These are phyloP conservation scores for Cordyceps javanica DNA, from an alignment of 2,329 filamentous ascomycete genomes.

Conservation along the genomic window DNA sequence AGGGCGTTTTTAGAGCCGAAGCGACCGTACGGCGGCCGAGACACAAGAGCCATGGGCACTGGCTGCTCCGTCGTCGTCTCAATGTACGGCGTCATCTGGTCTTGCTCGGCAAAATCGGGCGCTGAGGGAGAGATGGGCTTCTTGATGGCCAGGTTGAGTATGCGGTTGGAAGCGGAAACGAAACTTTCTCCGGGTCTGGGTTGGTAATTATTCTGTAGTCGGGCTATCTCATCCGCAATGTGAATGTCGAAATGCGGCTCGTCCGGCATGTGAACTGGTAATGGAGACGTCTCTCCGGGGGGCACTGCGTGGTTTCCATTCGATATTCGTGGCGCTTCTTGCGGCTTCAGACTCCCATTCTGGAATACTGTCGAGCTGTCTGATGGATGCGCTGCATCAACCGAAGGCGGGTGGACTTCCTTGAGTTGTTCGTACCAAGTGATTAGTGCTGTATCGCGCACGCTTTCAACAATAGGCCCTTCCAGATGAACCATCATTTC, in stretches of 20 bases:
- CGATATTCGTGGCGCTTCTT: not conserved
- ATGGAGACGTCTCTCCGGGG: conserved; percentile 3
- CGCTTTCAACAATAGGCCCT: conserved; percentile 67
- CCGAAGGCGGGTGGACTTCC: not conserved
- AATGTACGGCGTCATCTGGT: conserved; percentile 63
- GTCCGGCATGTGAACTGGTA: conserved; percentile 51
- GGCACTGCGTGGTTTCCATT: not conserved
- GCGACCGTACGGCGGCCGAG: conserved; percentile 59
- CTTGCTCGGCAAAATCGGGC: conserved; percentile 43
- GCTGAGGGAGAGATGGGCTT: conserved; percentile 43
- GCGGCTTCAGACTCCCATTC: too few species aligned
- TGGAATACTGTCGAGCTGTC: too few species aligned
- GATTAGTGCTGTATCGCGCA: conserved; percentile 69
- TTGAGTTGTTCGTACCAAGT: conserved; percentile 63
- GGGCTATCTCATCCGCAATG: conserved; percentile 53
- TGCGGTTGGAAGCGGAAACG: conserved; percentile 54
- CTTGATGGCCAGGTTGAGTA: conserved; percentile 59
- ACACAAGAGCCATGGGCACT: conserved; percentile 67
- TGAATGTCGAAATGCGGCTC: conserved; percentile 59
- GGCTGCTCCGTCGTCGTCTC: conserved; percentile 35
- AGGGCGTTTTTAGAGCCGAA: conserved; percentile 54
- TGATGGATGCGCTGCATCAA: not conserved
- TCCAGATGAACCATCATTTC: conserved; percentile 77
- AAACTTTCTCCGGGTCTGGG: conserved; percentile 44
- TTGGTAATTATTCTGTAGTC: conserved; percentile 53